Evolutionary conservation across 257 asterid genomes (phyloP), one percentile per base, ranked within the genome.

Genomic region (Solanum clarkiae): DNA sequence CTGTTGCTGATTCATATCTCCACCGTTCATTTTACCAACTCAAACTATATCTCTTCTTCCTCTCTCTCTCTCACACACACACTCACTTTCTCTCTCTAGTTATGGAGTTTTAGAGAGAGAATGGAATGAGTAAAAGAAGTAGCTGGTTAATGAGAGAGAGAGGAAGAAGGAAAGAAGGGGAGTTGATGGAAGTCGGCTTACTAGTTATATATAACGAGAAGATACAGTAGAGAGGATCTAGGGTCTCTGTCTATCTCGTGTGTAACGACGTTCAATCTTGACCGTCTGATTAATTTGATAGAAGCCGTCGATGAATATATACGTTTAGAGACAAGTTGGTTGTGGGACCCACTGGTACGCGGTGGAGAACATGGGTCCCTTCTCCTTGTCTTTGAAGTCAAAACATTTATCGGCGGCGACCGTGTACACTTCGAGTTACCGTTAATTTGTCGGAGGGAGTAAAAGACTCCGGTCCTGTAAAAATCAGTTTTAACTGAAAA

Each of bases 1-100:
- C 72, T 90, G 95, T 22, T 90, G 93, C 83, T 92, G 98, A 82
- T 83, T 93, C 95, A 88, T 87, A 89, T 94, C 98, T 85, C 96
- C 96, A 70, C 95, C 95, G 95, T 93, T 94, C 97, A 93, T 95
- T 4, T 81, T 70, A 36, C 4, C 75, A 66, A 69, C 82, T 85
- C 47, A 74, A 86, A 84, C 57, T 63, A 51, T 84, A 82, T 84
- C 66, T 82, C 51, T 68, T 62, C 85, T 83, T 84, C 59, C 89
- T 75, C 86, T 65, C 84, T 59, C 80, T 80, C 57, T 62, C 77
- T 57, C 51, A 3, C 4, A 0, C 53, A 69, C 77, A 66, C 57
- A 5, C 3, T 0, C 53, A 66, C 84, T 51, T 42, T 84, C 62
- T 51, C 86, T 82, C 80, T 85, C 82, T 59, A 55, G 69, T 2